Evolutionary conservation across 768 basidiomycete genomes (phyloP), one percentile per base, ranked within the genome.

Genomic region (Leccinum truebloodii): DNA sequence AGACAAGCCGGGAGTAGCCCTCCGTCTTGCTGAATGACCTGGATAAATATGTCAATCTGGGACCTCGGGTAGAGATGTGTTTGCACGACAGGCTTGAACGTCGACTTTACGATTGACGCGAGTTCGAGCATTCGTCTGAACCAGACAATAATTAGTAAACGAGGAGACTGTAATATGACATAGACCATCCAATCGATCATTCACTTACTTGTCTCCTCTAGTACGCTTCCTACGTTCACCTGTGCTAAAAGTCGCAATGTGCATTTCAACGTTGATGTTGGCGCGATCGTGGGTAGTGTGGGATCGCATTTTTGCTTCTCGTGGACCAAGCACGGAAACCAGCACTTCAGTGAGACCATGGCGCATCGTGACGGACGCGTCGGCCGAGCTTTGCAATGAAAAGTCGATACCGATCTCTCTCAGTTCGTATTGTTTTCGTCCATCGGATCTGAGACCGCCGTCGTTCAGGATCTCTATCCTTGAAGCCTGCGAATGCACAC

Each of bases 41-140:
- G 94, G 6, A 99, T 81, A 74, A 88, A 92, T 60, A 99, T 88
- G 76, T 96, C 93, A 72, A 99, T 96, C 72, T 95, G 88, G 35
- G 92, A 92, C 53, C 97, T 88, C 22, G 96, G 96, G 76, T 97
- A 98, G 51, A 99, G 83, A 62, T 82, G 83, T 7, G 91, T 90
- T 71, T 94, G 91, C 26, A 99, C 85, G 59, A 96, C 94, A 46
- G 95, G 94, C 70, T 98, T 96, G 71, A 98, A 98, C 0, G 97
- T 98, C 30, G 92, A 88, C 77, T 93, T 92, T 62, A 98, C 87
- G 24, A 87, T 85, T 2, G 92, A 81, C 12, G 89, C 91, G 63
- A 97, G 81, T 76, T 99, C 97, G 61, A 91, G 79, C 63, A 92
- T 81, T 16, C 94, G 93, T 75, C 95, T 96, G 65, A 32, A 49